Evolutionary conservation across 2,329 filamentous ascomycete genomes (phyloP), one percentile per base, ranked within the genome.

Genomic region (Colletotrichum echinochloae): DNA sequence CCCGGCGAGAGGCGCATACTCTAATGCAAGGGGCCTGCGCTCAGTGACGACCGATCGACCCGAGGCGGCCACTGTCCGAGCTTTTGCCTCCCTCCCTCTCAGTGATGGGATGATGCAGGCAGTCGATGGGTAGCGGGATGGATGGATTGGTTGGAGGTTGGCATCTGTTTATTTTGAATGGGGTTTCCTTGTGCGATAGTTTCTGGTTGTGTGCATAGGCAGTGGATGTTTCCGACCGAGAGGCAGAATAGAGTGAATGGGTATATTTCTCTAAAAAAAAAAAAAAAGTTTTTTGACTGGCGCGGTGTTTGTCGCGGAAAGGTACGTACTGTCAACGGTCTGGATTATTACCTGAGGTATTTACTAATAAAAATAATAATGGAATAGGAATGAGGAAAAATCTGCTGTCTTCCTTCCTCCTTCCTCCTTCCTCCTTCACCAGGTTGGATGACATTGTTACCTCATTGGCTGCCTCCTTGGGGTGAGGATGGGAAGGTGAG

Each of bases 21-120:
- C 64, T 68, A 71, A 71, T 67, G 68, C 68, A 71, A 71, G 65
- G 68, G 68, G 68, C 37, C 52, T 61, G 63, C 56, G 44, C 44
- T 54, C 37, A 23, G 6, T 26, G 62, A 59, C 54, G 26, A 28
- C 52, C 52, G 28, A 68, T 59, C 59, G 52, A 67, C 67, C 64
- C 59, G 52, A 70, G 46, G 61, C 48, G 49, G 56, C 39, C 62
- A 44, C 56, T 8, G 41, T 12, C 49, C 51, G 35, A 57, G 44
- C 48, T 63, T 52, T 52, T 9, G 16, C 14, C 26, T 30, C 23
- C 16, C 48, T n/a, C n/a, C 26, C 6, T 51, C 48, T 52, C 26
- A 11, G 26, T 12, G 20, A 39, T 51, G 67, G 66, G 63, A 70
- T 28, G 66, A 61, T 56, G 62, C 66, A 69, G 60, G 39, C 23